Evolutionary conservation across 139 green algal species (phyloP).

Genomic region (Chlamydomonas incerta): DNA sequence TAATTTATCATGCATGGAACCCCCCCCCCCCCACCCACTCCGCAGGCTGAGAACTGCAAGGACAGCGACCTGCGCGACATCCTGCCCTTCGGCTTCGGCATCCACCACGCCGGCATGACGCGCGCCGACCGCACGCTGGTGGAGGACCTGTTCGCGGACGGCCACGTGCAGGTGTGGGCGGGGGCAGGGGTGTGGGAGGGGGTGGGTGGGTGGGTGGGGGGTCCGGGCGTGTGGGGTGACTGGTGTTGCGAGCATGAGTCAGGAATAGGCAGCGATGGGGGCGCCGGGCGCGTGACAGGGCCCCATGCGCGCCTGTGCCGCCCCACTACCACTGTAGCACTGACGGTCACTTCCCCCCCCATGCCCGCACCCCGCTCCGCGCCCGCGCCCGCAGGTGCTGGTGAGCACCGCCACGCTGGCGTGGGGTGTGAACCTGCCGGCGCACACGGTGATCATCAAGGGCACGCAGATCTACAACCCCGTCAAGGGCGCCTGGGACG

Average conservation of each 20-base stretch:
- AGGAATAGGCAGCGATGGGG: no score
- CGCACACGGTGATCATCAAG: constrained; percentile 99
- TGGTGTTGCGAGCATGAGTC: no score
- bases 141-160: constrained; percentile 97
- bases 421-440: constrained; percentile 99
- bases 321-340: no score
- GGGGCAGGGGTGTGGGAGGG: not conserved
- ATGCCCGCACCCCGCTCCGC: not conserved
- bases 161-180: constrained; percentile 88
- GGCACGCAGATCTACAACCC: constrained; percentile 98
- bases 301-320: no score
- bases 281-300: no score
- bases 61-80: constrained; percentile 89
- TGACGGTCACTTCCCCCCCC: no score
- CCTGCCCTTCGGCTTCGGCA: constrained; percentile 96
- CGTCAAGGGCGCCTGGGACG: constrained; percentile 90
- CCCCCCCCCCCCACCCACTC: constrained; percentile 39
- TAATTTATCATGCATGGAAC: no score
- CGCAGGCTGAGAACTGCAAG: constrained; percentile 90
- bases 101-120: constrained; percentile 97
- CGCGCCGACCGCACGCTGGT: constrained; percentile 94
- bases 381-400: constrained; percentile 78
- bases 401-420: constrained; percentile 98
- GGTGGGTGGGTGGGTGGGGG: not conserved
- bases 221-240: no score